Base-by-base conservation (phyloP, 2,329 filamentous ascomycete species). In the Cordyceps cateniannulata region DNA sequence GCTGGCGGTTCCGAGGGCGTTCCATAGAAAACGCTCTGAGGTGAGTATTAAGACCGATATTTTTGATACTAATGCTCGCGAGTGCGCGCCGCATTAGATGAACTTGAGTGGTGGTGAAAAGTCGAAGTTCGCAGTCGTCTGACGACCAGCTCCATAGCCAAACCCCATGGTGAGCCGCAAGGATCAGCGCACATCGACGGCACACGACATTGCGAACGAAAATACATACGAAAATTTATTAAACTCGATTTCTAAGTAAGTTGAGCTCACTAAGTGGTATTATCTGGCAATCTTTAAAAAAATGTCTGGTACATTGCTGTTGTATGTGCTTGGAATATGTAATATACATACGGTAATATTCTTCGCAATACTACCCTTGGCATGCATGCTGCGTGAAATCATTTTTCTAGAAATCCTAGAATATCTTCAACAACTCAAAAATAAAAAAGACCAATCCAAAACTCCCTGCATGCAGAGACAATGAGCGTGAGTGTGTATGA, bases 1-100 rank as follows among this genome's bases (percentile, higher is more conserved):
- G 68, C 56, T 75, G 73, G 18, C 67, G 68, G 49, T 75, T 74
- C 20, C 69, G 67, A 22, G 71, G 69, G 10, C 69, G 66, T 57
- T 74, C 66, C 71, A 75, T 74, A 1, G 32, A 40, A 12, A 51
- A 18, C 6, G 14, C 49, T n/a, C 16, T 58, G 18, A 8, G 1
- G 5, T 10, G 53, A 14, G 2, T 24, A 35, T 29, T 5, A 12
- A 2, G 35, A 20, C 8, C 16, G 5, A n/a, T 29, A 5, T 20
- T 42, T 40, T 22, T 27, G 20, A 50, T 8, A 5, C 1, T 5
- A 5, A 16, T n/a, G 8, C 22, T 9, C 10, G 32, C 27, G 8
- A 50, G 20, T 40, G 45, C 24, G 22, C 45, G 48, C 5, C 42
- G 32, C 38, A 59, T 51, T 12, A 22, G 27, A 29, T 48, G n/a